phyloP scores from a whole-genome alignment of 768 basidiomycete genomes.

The Thelephora aurantiotincta region DNA sequence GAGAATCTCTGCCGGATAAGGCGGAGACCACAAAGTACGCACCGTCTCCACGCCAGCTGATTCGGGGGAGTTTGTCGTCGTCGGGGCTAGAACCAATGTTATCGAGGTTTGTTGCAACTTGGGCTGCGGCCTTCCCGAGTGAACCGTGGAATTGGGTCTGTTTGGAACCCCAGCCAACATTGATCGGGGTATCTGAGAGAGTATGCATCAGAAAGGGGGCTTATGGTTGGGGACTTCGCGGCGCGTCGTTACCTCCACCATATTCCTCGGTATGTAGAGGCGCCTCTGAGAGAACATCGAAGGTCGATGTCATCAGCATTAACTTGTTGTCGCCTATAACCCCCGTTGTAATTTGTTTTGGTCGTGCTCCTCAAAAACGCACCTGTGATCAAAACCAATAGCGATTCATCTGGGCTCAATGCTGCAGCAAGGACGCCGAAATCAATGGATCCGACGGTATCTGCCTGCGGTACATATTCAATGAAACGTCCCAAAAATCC shows the following conservation, averaged over 20 bases:
- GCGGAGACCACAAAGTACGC: constrained; percentile 78
- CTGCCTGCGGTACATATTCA: constrained; percentile 28
- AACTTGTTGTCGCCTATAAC: constrained; percentile 57
- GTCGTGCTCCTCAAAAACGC: constrained; percentile 4
- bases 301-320: constrained; percentile 76
- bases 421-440: constrained; percentile 67
- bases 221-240: too few relatives aligned
- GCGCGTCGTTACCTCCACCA: constrained; percentile 53
- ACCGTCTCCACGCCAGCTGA: constrained; percentile 93
- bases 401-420: constrained; percentile 88
- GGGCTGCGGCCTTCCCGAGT: constrained; percentile 72
- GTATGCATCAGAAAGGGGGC: background rate
- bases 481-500: background rate
- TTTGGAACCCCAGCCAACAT: constrained; percentile 97
- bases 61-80: constrained; percentile 57
- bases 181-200: constrained; percentile 67
- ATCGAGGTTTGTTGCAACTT: constrained; percentile 20
- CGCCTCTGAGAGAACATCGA: constrained; percentile 78
- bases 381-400: constrained; percentile 78
- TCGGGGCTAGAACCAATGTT: constrained; percentile 43
- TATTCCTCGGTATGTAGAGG: constrained; percentile 62
- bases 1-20: constrained; percentile 19
- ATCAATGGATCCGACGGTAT: constrained; percentile 81
- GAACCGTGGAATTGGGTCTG: constrained; percentile 97
- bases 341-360: background rate